Evolutionary conservation across 148 eudicot genomes (phyloP).

Genomic region (Beta vulgaris): DNA sequence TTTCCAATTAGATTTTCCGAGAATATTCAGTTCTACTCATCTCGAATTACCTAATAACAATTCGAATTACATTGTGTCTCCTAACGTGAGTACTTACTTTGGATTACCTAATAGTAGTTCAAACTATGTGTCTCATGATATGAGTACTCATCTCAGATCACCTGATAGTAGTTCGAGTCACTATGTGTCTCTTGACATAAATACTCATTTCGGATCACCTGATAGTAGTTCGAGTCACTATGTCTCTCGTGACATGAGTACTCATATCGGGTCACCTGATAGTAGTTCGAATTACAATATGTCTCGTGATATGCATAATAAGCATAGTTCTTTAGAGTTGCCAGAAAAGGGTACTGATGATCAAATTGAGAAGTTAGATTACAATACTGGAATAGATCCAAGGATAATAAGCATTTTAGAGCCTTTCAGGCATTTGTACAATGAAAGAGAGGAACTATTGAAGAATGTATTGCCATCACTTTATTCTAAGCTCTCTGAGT

Average conservation of each 20-base stretch:
- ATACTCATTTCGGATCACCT: too few relatives aligned
- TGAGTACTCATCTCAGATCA: too few relatives aligned
- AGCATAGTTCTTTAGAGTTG: background rate
- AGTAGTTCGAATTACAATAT: background rate
- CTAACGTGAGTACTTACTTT: background rate
- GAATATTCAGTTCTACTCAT: background rate
- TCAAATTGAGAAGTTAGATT: background rate
- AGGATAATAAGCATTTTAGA: conserved; percentile 22
- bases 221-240: too few relatives aligned
- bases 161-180: too few relatives aligned
- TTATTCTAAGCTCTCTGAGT: conserved; percentile 23
- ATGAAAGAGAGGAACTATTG: conserved; percentile 23
- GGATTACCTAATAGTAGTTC: too few relatives aligned
- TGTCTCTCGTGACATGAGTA: too few relatives aligned
- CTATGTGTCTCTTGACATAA: too few relatives aligned
- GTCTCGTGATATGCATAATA: background rate
- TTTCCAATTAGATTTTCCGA: conserved; percentile 1
- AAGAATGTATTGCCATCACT: conserved; percentile 26
- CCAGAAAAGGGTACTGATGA: background rate
- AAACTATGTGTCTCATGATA: too few relatives aligned
- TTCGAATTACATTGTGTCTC: background rate
- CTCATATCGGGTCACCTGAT: background rate
- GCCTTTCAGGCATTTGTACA: conserved; percentile 25
- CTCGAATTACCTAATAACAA: background rate
- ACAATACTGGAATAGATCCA: too few relatives aligned